Conservation (phyloP, 345 rosid genomes). For the Salix dunnii region DNA sequence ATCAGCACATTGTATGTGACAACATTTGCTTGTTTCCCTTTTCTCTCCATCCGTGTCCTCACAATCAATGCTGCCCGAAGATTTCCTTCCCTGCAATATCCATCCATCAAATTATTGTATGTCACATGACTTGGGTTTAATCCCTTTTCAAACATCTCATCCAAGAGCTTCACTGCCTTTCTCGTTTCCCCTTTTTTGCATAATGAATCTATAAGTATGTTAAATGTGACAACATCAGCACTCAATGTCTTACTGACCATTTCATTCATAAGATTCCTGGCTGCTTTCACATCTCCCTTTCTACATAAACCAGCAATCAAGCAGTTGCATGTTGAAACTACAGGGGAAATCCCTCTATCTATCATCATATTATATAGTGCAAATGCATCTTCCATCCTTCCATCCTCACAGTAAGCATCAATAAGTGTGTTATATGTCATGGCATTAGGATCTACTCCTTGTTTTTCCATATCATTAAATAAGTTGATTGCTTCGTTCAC, state of each 20-base stretch:
- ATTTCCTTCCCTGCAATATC: constrained; percentile 67
- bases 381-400: constrained; percentile 55
- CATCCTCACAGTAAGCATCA: constrained; percentile 63
- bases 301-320: constrained; percentile 65
- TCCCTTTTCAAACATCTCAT: constrained; percentile 45
- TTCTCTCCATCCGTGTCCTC: constrained; percentile 64
- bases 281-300: constrained; percentile 38
- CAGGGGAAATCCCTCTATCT: constrained; percentile 43
- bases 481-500: constrained; percentile 50
- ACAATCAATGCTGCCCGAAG: constrained; percentile 56
- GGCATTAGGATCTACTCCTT: constrained; percentile 42
- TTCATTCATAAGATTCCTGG: constrained; percentile 38
- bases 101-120: constrained; percentile 70
- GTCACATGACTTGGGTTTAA: constrained; percentile 62
- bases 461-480: constrained; percentile 38
- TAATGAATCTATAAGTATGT: constrained; percentile 56
- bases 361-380: constrained; percentile 43
- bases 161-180: constrained; percentile 57
- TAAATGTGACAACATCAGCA: constrained; percentile 58
- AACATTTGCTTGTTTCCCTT: constrained; percentile 56
- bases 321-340: constrained; percentile 62
- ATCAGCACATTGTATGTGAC: constrained; percentile 65
- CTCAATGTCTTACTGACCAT: constrained; percentile 42
- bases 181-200: constrained; percentile 57
- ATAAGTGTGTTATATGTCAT: constrained; percentile 63